These are phyloP conservation scores for Dryadomyces quercivorus DNA, from an alignment of 2,329 filamentous ascomycete genomes.

Conservation along the genomic window DNA sequence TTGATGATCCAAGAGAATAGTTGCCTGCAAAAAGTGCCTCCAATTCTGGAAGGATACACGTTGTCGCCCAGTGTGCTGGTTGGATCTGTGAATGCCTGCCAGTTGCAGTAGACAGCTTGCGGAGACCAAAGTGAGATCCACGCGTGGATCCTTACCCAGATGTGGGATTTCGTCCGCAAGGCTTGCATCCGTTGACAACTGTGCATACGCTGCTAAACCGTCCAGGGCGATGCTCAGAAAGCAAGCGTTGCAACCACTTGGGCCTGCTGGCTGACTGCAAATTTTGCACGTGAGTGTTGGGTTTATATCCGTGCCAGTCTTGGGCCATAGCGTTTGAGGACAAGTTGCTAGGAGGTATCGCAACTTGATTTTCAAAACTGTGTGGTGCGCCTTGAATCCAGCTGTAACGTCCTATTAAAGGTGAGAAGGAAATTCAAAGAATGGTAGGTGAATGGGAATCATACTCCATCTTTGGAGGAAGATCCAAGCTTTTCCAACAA, in stretches of 20 bases:
- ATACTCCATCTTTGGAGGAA: not conserved
- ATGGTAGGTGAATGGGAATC: not conserved
- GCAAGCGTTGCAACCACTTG: slow-evolving; percentile 8
- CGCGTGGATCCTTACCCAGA: slow-evolving; percentile 20
- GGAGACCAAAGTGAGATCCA: slow-evolving; percentile 21
- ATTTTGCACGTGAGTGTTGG: slow-evolving; percentile 11
- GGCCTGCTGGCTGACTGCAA: slow-evolving; percentile 4
- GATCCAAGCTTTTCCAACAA: slow-evolving; percentile 19
- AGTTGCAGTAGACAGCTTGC: slow-evolving; percentile 19
- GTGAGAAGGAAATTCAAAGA: not conserved
- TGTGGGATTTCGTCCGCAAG: slow-evolving; percentile 11
- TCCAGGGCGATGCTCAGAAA: slow-evolving; percentile 11
- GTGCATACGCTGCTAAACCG: slow-evolving; percentile 13
- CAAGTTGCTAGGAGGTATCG: slow-evolving; percentile 32
- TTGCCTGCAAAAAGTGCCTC: slow-evolving; percentile 31
- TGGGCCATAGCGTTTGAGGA: slow-evolving; percentile 15
- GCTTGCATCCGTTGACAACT: slow-evolving; percentile 13
- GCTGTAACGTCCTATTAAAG: not conserved
- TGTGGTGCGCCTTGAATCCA: slow-evolving; percentile 12
- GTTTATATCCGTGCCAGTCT: not conserved
- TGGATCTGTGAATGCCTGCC: slow-evolving; percentile 12
- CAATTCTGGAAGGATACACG: slow-evolving; percentile 15
- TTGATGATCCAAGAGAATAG: slow-evolving; percentile 37
- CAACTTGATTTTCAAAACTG: slow-evolving; percentile 27
- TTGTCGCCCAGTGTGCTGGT: not conserved